Conservation (phyloP, 73 alveolate species). For the Breviolum minutum region DNA sequence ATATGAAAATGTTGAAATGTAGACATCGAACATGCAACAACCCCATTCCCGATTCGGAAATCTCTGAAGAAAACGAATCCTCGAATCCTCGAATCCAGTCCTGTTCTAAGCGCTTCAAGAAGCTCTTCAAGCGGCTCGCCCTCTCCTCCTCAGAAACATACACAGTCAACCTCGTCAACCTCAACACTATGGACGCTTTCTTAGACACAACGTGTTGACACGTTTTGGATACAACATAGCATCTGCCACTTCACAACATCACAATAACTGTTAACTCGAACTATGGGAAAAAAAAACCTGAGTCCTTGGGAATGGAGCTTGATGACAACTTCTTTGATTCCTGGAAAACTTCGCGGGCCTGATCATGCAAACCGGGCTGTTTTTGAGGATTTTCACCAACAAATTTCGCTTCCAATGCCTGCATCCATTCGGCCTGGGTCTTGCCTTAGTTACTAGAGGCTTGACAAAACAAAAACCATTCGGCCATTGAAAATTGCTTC, state of each 20-base stretch:
- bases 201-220: neutral
- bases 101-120: slow-evolving; percentile 73
- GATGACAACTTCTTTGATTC: neutral
- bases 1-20: no score
- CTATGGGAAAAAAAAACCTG: neutral
- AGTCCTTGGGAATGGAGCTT: neutral
- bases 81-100: neutral
- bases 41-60: no score
- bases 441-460: neutral
- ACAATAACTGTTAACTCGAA: neutral
- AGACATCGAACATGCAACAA: no score
- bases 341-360: slow-evolving; percentile 62
- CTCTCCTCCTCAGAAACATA: slow-evolving; percentile 58
- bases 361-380: neutral
- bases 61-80: neutral
- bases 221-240: no score
- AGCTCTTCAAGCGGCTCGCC: slow-evolving; percentile 56
- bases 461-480: neutral
- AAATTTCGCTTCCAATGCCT: neutral
- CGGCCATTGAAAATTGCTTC: no score
- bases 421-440: slow-evolving; percentile 48
- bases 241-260: no score
- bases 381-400: neutral
- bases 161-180: no score
- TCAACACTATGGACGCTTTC: neutral